Base-by-base conservation (phyloP, 139 green algal species). In the Pleodorina starrii region DNA sequence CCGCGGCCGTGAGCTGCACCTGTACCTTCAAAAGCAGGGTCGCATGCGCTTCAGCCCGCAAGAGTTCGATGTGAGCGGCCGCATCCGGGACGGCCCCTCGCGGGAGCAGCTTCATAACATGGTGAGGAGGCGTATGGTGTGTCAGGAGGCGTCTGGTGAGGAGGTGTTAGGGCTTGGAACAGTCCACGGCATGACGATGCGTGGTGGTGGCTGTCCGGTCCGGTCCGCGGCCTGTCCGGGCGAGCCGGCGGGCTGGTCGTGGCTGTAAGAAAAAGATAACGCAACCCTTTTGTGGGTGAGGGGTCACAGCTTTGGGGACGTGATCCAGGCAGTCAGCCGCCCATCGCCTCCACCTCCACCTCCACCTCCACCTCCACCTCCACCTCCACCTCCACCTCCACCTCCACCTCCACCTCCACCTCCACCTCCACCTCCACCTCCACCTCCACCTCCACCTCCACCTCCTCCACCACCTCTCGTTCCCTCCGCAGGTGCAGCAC, bases 51-150 rank as follows among this genome's bases (percentile, higher is more conserved):
- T 27, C 29, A 36, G 29, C 11, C 27, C 44, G 29, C 7, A 42
- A 27, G 12, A 60, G 11, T 66, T 82, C 44, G 74, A 82, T 44
- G 0, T 82, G 44, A 82, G 44, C 25, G 74, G 74, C 42, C 46
- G 43, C 25, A 36, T 43, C 3, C 27, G 43, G 27, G 42, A 42
- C 6, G 44, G 44, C 0, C 74, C 74, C 17, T 66, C 74, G 7
- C 7, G 44, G 11, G 44, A 82, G n/a, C 74, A 82, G 74, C 74
- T 82, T 19, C 74, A 82, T 44, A 63, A 66, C 44, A 82, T 82
- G 74, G 74, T 82, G 27, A 82, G 42, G 35, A 76, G 10, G 17
- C 63, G 35, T 10, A 38, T 40, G 68, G 35, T 42, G 63, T 73
- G 29, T 73, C 54, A 21, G 21, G 29, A 60, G 29, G 21, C 54